Percentiles rank a stretch among this genome's conserved stretches.
Evolutionary conservation across 192 early-diverging fungal genomes (phyloP).

Genomic region (Gigaspora rosea): DNA sequence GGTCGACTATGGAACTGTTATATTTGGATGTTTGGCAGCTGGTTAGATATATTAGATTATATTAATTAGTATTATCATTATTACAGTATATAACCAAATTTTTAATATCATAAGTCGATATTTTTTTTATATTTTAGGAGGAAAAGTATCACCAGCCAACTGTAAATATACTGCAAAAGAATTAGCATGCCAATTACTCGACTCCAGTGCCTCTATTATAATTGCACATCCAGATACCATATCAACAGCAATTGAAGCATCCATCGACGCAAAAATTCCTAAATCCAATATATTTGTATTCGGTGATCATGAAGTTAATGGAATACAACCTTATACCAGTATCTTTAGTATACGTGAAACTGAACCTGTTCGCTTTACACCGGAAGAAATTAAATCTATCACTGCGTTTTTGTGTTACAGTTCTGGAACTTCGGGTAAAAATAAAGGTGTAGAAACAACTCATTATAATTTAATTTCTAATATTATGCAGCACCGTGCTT

Average conservation of each 20-base stretch:
- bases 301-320: conserved; percentile 43
- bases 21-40: conserved; percentile 43
- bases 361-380: conserved; percentile 29
- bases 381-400: conserved; percentile 34
- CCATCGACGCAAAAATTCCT: conserved; percentile 37
- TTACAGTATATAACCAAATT: too few relatives aligned
- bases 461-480: conserved; percentile 85
- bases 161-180: conserved; percentile 79
- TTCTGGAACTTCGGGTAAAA: conserved; percentile 62
- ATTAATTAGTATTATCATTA: not conserved
- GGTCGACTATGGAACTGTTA: conserved; percentile 40
- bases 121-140: conserved; percentile 49
- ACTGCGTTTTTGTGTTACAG: conserved; percentile 71
- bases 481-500: conserved; percentile 52
- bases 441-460: conserved; percentile 85
- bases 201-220: conserved; percentile 66
- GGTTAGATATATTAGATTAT: conserved; percentile 18
- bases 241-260: conserved; percentile 40
- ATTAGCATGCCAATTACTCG: conserved; percentile 70
- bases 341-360: conserved; percentile 36
- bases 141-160: conserved; percentile 75
- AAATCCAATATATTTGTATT: conserved; percentile 44
- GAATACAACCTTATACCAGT: conserved; percentile 37
- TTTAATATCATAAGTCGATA: not conserved
- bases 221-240: conserved; percentile 51